Percentiles rank a stretch among this genome's conserved stretches.
These are phyloP conservation scores for Pseudogymnoascus sp. DNA, from an alignment of 2,329 filamentous ascomycete genomes.

Conservation along the genomic window DNA sequence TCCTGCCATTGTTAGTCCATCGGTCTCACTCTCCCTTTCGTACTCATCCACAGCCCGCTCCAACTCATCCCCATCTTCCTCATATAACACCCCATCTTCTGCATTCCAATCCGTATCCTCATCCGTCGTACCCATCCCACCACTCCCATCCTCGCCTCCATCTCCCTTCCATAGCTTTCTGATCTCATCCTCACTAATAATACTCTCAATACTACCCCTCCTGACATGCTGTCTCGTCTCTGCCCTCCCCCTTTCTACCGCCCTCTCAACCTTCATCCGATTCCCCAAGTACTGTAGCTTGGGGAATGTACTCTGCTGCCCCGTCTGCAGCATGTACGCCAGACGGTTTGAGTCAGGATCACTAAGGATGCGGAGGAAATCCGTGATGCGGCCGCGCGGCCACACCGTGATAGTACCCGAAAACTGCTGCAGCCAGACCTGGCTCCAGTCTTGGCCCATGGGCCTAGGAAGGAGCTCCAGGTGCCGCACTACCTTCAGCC, in stretches of 20 bases:
- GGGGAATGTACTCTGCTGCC: slow-evolving; percentile 81
- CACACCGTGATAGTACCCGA: slow-evolving; percentile 93
- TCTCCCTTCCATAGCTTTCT: slow-evolving; percentile 24
- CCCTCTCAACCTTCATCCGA: slow-evolving; percentile 71
- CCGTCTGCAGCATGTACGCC: slow-evolving; percentile 81
- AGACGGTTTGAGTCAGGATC: slow-evolving; percentile 72
- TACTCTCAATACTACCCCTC: slow-evolving; percentile 49
- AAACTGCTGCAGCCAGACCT: slow-evolving; percentile 93
- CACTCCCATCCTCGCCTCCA: neutral
- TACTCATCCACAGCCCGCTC: neutral
- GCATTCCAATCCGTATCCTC: slow-evolving; percentile 9
- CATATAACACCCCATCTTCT: neutral
- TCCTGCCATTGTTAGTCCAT: neutral
- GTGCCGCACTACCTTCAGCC: slow-evolving; percentile 89
- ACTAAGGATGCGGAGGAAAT: slow-evolving; percentile 79
- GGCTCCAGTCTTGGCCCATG: slow-evolving; percentile 90
- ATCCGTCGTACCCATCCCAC: slow-evolving; percentile 6
- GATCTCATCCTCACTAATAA: slow-evolving; percentile 54
- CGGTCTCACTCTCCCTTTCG: neutral
- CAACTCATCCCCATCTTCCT: neutral
- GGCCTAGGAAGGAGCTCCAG: slow-evolving; percentile 85
- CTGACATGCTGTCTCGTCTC: slow-evolving; percentile 44
- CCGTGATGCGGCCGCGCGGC: slow-evolving; percentile 71
- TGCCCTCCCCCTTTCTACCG: slow-evolving; percentile 52
- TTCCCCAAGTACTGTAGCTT: slow-evolving; percentile 90